These are phyloP conservation scores for Polyporus arcularius DNA, from an alignment of 768 basidiomycete genomes.

Conservation along the genomic window DNA sequence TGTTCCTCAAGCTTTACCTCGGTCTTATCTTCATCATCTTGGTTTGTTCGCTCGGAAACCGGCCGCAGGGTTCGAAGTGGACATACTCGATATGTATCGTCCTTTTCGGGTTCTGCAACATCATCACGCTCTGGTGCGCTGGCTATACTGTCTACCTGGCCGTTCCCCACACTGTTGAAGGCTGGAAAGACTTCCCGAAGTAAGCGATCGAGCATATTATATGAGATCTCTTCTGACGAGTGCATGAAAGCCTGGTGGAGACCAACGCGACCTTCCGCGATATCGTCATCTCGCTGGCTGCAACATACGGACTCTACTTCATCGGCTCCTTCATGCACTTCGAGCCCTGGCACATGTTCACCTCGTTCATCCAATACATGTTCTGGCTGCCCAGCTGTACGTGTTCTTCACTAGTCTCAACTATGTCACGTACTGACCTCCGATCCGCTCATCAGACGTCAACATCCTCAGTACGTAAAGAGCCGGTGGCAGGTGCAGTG, in stretches of 20 bases:
- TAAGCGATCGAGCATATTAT: slow-evolving; percentile 35
- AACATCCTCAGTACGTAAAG: slow-evolving; percentile 70
- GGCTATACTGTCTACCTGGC: slow-evolving; percentile 88
- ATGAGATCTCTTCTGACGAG: not conserved
- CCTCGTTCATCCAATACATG: slow-evolving; percentile 89
- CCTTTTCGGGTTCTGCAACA: slow-evolving; percentile 75
- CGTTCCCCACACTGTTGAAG: slow-evolving; percentile 70
- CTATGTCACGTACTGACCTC: slow-evolving; percentile 12
- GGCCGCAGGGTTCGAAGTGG: slow-evolving; percentile 90
- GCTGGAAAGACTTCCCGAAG: slow-evolving; percentile 76
- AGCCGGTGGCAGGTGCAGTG: not conserved
- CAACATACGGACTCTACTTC: slow-evolving; percentile 84
- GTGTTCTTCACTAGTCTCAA: slow-evolving; percentile 25
- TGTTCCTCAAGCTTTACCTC: slow-evolving; percentile 84
- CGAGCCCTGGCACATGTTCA: slow-evolving; percentile 98
- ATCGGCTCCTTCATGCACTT: slow-evolving; percentile 84
- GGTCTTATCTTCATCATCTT: slow-evolving; percentile 78
- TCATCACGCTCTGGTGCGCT: slow-evolving; percentile 86
- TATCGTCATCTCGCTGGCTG: slow-evolving; percentile 77
- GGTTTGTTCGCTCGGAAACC: slow-evolving; percentile 89
- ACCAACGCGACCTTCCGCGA: slow-evolving; percentile 75
- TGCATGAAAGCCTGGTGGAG: slow-evolving; percentile 51
- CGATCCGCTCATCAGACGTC: slow-evolving; percentile 45
- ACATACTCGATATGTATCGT: slow-evolving; percentile 76
- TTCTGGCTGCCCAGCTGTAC: slow-evolving; percentile 80